Evolutionary conservation across 2,329 filamentous ascomycete genomes (phyloP), one percentile per base, ranked within the genome.

Genomic region (Aureobasidium sp.): DNA sequence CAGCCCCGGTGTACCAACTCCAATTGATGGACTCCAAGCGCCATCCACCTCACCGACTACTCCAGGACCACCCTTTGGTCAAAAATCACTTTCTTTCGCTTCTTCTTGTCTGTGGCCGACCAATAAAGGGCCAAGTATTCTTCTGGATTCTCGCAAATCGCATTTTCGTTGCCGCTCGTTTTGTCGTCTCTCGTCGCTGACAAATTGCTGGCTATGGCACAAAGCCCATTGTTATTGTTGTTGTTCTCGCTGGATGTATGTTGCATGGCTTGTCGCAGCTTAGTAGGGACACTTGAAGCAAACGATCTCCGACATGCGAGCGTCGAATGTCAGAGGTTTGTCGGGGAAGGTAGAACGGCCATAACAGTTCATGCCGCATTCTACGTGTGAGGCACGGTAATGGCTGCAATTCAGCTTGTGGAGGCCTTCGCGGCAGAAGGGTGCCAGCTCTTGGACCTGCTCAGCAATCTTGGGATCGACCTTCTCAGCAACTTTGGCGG

Each of bases 381-480:
- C 42, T 27, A 27, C 41, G 10, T 37, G n/a, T 3, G 42, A 58
- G 20, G 7, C 8, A 36, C n/a, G 9, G 3, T 37, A 20, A 15
- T 58, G 55, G 20, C 55, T 42, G 8, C 55, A 58, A 20, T 47
- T 37, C 41, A 58, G 20, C 29, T 47, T 37, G 27, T 58, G 55
- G 6, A 26, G 3, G 15, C 32, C 55, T 41, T 27, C n/a, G 7
- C 20, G n/a, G 10, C 55, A 58, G 32, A 58, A 47, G 10, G 27
- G 37, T 7, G 36, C 37, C 51, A n/a, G 4, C 5, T 9, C 17
- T 9, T 27, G 29, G 34, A 27, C 34, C 23, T 23, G 13, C 5
- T 41, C 36, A 26, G n/a, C 23, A 41, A 29, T 12, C 17, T 34
- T 20, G 12, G n/a, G 26, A 4, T 27, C 32, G 34, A 27, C 34